Conservation (phyloP, 192 early-diverging fungal species). For the Allomyces macrogynus region DNA sequence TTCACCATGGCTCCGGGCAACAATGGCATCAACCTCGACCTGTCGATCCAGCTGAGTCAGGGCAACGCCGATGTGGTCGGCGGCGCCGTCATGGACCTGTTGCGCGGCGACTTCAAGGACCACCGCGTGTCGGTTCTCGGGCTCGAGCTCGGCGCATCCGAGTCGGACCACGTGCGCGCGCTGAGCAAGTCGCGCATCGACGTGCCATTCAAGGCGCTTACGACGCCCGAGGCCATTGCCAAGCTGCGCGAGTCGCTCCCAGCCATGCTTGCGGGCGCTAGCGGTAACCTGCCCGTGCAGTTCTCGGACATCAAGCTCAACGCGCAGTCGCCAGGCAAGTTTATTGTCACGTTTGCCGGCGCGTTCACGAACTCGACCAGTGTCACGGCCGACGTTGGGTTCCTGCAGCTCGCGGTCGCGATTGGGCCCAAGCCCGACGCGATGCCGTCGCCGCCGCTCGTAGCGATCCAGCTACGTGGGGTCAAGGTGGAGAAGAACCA, state of each 20-base stretch:
- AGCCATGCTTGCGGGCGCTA: neutral
- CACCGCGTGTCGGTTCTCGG: neutral
- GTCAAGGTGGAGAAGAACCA: neutral
- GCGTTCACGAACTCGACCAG: neutral
- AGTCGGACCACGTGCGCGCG: neutral
- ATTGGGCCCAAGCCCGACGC: neutral
- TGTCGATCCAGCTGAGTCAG: neutral
- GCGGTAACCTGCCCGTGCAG: neutral
- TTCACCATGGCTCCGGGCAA: neutral
- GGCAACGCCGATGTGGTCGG: neutral
- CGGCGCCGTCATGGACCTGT: neutral
- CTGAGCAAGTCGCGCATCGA: neutral
- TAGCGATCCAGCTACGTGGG: neutral
- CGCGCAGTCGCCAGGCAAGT: neutral
- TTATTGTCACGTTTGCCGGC: neutral
- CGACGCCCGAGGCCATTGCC: neutral
- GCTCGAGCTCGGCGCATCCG: neutral
- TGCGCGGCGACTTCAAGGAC: neutral
- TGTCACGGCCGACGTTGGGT: neutral
- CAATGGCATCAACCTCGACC: neutral
- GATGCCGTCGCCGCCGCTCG: neutral
- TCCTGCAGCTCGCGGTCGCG: neutral
- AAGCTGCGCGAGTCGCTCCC: neutral
- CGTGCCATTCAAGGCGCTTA: neutral
- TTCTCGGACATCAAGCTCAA: neutral